These are phyloP conservation scores for Massarina eburnea DNA, from an alignment of 2,329 filamentous ascomycete species.

Conservation along the genomic window DNA sequence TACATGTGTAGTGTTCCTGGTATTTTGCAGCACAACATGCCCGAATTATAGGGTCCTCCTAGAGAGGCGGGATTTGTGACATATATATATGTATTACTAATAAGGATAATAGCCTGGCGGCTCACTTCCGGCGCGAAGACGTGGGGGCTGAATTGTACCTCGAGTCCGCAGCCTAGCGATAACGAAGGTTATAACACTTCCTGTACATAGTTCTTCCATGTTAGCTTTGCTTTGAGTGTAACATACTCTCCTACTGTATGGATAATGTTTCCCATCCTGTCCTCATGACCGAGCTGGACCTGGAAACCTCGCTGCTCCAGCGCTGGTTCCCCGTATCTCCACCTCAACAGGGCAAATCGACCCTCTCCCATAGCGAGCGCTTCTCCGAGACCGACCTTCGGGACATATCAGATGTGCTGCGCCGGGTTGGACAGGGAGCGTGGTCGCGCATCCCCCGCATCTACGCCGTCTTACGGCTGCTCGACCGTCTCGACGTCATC, in stretches of 20 bases:
- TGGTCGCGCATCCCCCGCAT: conserved; percentile 6
- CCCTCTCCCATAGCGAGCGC: not conserved
- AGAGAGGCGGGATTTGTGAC: too few relatives aligned
- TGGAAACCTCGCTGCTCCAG: not conserved
- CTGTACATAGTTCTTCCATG: too few relatives aligned
- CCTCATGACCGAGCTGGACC: too few relatives aligned
- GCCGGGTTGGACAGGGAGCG: not conserved
- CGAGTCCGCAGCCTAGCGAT: too few relatives aligned
- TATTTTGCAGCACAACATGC: too few relatives aligned
- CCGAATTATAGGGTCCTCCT: too few relatives aligned
- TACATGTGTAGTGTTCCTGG: too few relatives aligned
- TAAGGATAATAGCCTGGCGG: too few relatives aligned
- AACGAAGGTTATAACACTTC: too few relatives aligned
- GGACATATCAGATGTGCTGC: conserved; percentile 10
- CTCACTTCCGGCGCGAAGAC: too few relatives aligned
- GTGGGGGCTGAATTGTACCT: too few relatives aligned
- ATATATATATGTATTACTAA: too few relatives aligned
- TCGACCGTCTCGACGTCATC: conserved; percentile 5
- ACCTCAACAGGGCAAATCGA: not conserved
- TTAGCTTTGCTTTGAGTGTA: not conserved
- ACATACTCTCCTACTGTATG: not conserved
- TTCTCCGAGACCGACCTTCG: conserved; percentile 12
- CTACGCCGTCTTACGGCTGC: conserved; percentile 9
- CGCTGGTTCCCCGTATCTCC: not conserved
- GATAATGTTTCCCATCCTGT: not conserved